Conservation (phyloP, 1,284 basidiomycete species). For the Vanrija pseudolonga region DNA sequence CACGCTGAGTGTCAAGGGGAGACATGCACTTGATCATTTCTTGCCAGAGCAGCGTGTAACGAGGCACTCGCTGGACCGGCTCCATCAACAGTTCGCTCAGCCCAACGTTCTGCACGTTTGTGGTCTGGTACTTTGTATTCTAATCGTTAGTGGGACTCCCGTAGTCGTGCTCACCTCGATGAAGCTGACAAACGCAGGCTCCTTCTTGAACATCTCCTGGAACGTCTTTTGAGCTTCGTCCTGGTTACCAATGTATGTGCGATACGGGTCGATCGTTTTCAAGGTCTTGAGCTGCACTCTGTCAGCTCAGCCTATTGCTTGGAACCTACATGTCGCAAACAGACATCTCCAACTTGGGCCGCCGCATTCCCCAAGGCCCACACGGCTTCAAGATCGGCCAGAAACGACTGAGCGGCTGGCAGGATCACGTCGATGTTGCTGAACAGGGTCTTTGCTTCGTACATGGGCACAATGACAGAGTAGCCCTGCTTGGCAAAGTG, state of each 20-base stretch:
- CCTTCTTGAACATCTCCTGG: slow-evolving; percentile 73
- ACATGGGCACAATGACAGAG: slow-evolving; percentile 78
- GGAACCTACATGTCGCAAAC: slow-evolving; percentile 63
- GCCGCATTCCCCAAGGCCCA: slow-evolving; percentile 52
- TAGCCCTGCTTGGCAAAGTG: slow-evolving; percentile 77
- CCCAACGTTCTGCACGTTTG: slow-evolving; percentile 78
- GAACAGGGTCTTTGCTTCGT: slow-evolving; percentile 88
- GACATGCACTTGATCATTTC: slow-evolving; percentile 83
- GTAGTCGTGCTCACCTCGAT: slow-evolving; percentile 64
- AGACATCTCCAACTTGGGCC: slow-evolving; percentile 76
- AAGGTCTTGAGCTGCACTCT: slow-evolving; percentile 62
- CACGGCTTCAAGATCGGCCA: slow-evolving; percentile 79
- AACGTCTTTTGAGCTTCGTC: slow-evolving; percentile 91
- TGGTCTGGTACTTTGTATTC: slow-evolving; percentile 83
- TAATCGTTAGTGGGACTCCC: slow-evolving; percentile 38
- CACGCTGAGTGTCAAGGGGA: slow-evolving; percentile 69
- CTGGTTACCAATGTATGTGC: slow-evolving; percentile 83
- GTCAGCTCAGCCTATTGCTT: neutral
- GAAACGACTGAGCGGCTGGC: slow-evolving; percentile 80
- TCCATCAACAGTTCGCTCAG: slow-evolving; percentile 95
- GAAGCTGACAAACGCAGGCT: slow-evolving; percentile 70
- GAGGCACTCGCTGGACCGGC: slow-evolving; percentile 97
- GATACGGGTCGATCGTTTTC: slow-evolving; percentile 83
- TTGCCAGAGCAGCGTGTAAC: slow-evolving; percentile 90
- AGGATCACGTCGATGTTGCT: slow-evolving; percentile 88